Percentiles rank a stretch among this genome's conserved stretches.
Conservation (phyloP, 2,329 filamentous ascomycete species). For the Zasmidium cellare region DNA sequence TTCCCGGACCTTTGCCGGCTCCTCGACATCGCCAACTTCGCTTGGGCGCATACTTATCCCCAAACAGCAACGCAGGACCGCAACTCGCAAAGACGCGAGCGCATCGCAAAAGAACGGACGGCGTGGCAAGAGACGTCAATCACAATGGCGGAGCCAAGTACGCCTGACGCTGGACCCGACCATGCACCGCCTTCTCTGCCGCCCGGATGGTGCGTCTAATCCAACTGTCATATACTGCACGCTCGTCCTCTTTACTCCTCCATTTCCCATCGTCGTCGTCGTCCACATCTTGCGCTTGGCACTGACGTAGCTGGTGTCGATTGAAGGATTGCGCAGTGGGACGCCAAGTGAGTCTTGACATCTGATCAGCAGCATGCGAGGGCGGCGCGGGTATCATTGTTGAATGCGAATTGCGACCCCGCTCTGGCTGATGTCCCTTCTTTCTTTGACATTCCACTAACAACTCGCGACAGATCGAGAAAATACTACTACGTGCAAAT, state of each 20-base stretch:
- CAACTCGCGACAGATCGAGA: constrained; percentile 32
- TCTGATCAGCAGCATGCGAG: neutral
- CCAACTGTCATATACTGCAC: constrained; percentile 13
- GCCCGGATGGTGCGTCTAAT: constrained; percentile 39
- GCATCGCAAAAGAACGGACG: neutral
- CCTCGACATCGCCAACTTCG: neutral
- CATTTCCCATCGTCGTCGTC: constrained; percentile 13
- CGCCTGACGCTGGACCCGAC: constrained; percentile 41
- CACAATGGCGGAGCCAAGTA: constrained; percentile 34
- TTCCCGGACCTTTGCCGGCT: neutral
- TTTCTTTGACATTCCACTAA: constrained; percentile 12
- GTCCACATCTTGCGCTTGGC: constrained; percentile 27
- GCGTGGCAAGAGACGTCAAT: neutral
- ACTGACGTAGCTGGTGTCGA: constrained; percentile 33
- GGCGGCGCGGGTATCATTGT: neutral
- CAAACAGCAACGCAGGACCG: no score
- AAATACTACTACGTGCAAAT: constrained; percentile 47
- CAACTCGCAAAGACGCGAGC: neutral
- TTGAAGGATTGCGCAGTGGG: constrained; percentile 43
- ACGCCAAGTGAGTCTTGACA: constrained; percentile 37
- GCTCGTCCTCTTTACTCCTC: constrained; percentile 11
- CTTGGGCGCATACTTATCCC: no score
- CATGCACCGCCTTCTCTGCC: constrained; percentile 39
- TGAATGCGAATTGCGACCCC: neutral
- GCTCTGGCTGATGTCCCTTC: neutral